Base-by-base conservation (phyloP, 2,329 filamentous ascomycete genomes). In the Monosporascus sp. region DNA sequence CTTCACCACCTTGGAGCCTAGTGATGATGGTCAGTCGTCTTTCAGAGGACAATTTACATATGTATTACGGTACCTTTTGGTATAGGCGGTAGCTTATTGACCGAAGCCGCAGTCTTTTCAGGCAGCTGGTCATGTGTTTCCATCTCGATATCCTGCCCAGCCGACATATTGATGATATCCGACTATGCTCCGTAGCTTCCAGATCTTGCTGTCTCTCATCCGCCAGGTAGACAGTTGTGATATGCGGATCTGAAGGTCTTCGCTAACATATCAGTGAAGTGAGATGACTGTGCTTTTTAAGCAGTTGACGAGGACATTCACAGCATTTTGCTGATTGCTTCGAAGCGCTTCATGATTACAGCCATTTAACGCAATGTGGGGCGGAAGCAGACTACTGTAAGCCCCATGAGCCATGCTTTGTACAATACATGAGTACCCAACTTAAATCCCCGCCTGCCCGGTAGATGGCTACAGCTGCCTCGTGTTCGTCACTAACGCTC, bases 1-100 rank as follows among this genome's bases (percentile, higher is more conserved):
- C 61, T 80, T 80, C 50, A 74, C 75, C 57, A 83, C 62, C 49
- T 69, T 78, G 52, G 72, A 67, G 58, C 77, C 80, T 82, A 38
- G 16, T 27, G 19, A 41, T 41, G 52, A 66, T 53, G 63, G 59
- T 58, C 41, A 50, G 27, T 31, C 5, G 1, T 20, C 24, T 16
- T 22, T 24, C 1, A 9, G 17, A 46, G 19, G 47, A 14, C 19
- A 19, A 8, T 26, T 22, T 22, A 36, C 31, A 19, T 24, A 26
- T 22, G 16, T 17, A 40, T 27, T 51, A 14, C 37, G 36, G 37
- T 31, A 67, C 66, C 66, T 59, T 66, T 65, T 46, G 66, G 64
- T 52, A 69, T 55, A 56, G 64, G 61, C 49, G 65, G 61, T 36
- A 68, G 59, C 41, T 69, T 69, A 43, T 55, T 44, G 8, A 54